Evolutionary conservation across 2,329 filamentous ascomycete genomes (phyloP), one percentile per base, ranked within the genome.

Genomic region (Phialophora verrucosa): DNA sequence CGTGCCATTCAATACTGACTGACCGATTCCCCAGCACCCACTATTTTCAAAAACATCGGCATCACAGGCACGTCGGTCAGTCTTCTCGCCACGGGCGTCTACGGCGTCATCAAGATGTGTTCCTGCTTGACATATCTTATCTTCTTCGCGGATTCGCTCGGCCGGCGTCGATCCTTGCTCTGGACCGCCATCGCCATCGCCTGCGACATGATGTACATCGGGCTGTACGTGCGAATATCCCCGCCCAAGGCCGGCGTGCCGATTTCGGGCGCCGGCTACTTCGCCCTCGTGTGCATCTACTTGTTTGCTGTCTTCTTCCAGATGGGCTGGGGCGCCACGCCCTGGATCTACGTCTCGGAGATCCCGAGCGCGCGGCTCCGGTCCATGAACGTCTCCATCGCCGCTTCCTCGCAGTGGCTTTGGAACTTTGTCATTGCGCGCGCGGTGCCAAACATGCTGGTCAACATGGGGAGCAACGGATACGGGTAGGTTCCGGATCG

Each of bases 81-180:
- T n/a, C 84, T 92, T 23, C 90, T 92, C 74, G 89, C 90, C 4
- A 91, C 90, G 0, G 90, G 90, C 47, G 84, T 92, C 71, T 92
- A 91, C 74, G 90, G 89, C 31, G 83, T 91, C 61, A 85, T 91
- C 62, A 92, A 91, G 76, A 60, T 60, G 58, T 35, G 17, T 20
- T 50, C 58, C 8, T 60, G 58, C 20, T 10, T 14, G 1, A 60
- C 58, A 3, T 60, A 60, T 51, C 58, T 60, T 6, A 50, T 74
- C 89, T 71, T 88, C 90, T 71, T 84, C 85, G 17, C 88, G 87
- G 66, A 90, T 91, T 88, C 87, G 1, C 84, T 91, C 1, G 90
- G 90, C 27, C 85, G 90, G 61, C 81, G 88, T 66, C 32, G 64
- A 54, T 64, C 67, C 38, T 79, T 90, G 20, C 78, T 90, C 20